Evolutionary conservation across 345 rosid species (phyloP), one percentile per base, ranked within the genome.

Genomic region (Linum usitatissimum): DNA sequence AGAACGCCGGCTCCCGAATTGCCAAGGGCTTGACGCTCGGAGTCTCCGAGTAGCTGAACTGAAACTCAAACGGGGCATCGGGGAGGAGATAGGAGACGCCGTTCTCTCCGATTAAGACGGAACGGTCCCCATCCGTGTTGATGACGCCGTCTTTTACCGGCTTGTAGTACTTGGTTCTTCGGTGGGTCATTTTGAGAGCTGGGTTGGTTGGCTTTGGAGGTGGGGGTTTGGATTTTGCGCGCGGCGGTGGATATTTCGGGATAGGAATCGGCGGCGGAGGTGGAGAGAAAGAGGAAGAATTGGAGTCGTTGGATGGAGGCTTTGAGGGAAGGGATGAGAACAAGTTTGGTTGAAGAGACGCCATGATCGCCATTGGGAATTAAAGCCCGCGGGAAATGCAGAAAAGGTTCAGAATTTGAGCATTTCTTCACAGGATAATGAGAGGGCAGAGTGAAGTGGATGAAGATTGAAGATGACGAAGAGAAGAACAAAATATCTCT

Each of bases 31-130:
- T 85, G n/a, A 71, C 91, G 18, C 80, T 83, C 0, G 96, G 95
- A 20, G 82, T 80, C 76, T 92, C 96, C 0, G 95, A 83, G 83
- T 89, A 92, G 73, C 98, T 89, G 76, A 65, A 89, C 59, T 92
- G 98, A 54, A 92, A 92, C 75, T 89, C 98, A 69, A 89, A 92
- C 3, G 98, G 98, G 1, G 96, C 95, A 7, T 87, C 98, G 0
- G 96, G 93, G 62, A 92, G 91, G 23, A 70, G 90, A 64, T 92
- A 88, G 9, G 98, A 86, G 17, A 92, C 81, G 57, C 98, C 96
- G 59, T 87, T 83, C 14, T 89, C 89, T 10, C 91, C 89, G 60
- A 89, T 60, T 18, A 81, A 5, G 65, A 92, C 86, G 38, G 85
- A 60, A 60, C 98, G 95, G 31, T 81, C 90, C 6, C 94, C 91